phyloP scores from a whole-genome alignment of 2,329 filamentous ascomycete species.

The Botrytis cinerea region DNA sequence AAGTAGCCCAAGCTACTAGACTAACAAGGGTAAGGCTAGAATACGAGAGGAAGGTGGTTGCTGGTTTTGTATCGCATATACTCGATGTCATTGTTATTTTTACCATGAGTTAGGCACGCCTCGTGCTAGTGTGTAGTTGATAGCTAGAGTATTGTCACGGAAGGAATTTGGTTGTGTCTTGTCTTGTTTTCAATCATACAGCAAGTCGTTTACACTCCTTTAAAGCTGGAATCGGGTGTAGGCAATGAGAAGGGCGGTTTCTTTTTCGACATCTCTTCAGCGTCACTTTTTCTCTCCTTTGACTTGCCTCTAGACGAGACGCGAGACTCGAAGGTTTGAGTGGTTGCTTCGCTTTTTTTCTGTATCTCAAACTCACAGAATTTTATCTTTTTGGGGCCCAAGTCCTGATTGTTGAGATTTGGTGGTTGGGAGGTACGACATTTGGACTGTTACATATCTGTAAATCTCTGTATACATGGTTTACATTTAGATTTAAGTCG shows the following conservation, averaged over 20 bases:
- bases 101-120: neutral
- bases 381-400: neutral
- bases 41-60: accelerated
- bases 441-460: neutral
- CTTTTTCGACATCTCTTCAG: neutral
- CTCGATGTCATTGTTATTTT: neutral
- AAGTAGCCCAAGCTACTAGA: accelerated
- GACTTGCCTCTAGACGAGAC: neutral
- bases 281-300: neutral
- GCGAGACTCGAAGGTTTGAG: neutral
- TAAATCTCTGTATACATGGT: neutral
- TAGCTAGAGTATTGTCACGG: neutral
- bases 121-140: neutral
- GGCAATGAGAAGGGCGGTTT: neutral
- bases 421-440: neutral
- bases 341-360: too few species aligned
- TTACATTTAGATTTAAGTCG: neutral
- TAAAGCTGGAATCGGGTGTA: neutral
- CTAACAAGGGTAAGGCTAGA: neutral
- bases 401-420: neutral
- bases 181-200: neutral
- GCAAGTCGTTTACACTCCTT: neutral
- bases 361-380: neutral
- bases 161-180: neutral
- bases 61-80: neutral